A percentile compares a stretch with the other conserved stretches of the same genome.
phyloP scores from a whole-genome alignment of 768 basidiomycete species.

The Albatrellus ellisii region DNA sequence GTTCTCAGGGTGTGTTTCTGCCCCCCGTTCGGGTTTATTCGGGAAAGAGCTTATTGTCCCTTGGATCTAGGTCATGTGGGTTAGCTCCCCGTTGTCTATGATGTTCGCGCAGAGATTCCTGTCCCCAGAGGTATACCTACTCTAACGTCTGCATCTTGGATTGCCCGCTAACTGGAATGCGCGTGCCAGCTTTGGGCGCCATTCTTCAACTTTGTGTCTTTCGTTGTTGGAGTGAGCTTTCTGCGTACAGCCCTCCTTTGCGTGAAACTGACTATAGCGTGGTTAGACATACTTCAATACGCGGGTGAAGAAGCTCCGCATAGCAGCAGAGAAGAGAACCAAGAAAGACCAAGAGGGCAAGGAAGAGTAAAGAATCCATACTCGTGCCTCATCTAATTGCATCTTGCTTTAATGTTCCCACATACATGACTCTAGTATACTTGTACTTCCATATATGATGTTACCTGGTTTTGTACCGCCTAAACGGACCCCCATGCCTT shows the following conservation, averaged over 20 bases:
- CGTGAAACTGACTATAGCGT: background rate
- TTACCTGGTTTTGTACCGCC: background rate
- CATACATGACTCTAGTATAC: background rate
- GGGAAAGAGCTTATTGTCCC: background rate
- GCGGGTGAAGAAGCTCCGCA: slow-evolving; percentile 43
- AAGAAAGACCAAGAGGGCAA: slow-evolving; percentile 15
- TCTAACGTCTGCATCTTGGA: background rate
- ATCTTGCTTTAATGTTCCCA: background rate
- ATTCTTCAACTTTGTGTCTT: slow-evolving; percentile 73
- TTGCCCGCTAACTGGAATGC: background rate
- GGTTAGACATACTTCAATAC: slow-evolving; percentile 56
- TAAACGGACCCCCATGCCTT: slow-evolving; percentile 15
- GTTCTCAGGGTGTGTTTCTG: slow-evolving; percentile 50
- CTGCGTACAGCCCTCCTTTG: slow-evolving; percentile 1
- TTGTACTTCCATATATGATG: background rate
- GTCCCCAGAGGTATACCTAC: slow-evolving; percentile 47
- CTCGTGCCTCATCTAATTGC: background rate
- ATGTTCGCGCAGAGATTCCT: slow-evolving; percentile 70
- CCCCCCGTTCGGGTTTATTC: background rate
- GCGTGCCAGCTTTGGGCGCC: slow-evolving; percentile 66
- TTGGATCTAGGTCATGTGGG: slow-evolving; percentile 53
- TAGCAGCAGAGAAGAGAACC: slow-evolving; percentile 35
- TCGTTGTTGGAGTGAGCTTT: slow-evolving; percentile 55
- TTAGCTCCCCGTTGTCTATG: slow-evolving; percentile 64
- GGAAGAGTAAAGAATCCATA: background rate